phyloP scores from a whole-genome alignment of 345 rosid genomes.

The Gossypium longicalyx region DNA sequence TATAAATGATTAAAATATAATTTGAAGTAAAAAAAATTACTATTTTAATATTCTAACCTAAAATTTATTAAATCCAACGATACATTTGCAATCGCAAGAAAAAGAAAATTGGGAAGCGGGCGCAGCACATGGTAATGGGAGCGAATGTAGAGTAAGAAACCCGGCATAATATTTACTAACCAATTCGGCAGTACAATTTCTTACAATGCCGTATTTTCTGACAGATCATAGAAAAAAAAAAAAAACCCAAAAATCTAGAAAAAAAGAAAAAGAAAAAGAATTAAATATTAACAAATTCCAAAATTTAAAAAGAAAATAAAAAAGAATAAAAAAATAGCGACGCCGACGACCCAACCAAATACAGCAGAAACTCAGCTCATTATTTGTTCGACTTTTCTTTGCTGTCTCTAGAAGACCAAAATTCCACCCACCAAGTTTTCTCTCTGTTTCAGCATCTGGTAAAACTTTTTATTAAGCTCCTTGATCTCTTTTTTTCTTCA shows the following conservation, averaged over 20 bases:
- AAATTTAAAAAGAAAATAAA: not conserved
- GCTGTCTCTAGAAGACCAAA: not conserved
- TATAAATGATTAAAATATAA: no score
- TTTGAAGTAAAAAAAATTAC: fast-evolving
- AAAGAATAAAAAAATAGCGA: constrained; percentile 8
- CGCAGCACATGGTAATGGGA: not conserved
- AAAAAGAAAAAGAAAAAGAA: not conserved
- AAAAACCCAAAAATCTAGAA: not conserved
- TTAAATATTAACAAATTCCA: not conserved
- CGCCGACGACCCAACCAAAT: constrained; percentile 40
- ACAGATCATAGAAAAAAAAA: constrained; percentile 4
- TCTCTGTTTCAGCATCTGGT: constrained; percentile 21
- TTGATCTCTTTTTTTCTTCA: not conserved
- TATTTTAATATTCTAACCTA: no score
- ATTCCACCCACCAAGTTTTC: not conserved
- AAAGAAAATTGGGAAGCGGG: not conserved
- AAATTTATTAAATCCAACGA: no score
- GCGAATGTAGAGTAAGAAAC: not conserved
- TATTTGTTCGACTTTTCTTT: constrained; percentile 22
- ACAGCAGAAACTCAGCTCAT: constrained; percentile 9
- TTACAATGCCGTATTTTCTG: constrained; percentile 21
- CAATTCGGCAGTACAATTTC: constrained; percentile 16
- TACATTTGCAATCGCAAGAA: no score
- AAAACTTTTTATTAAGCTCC: not conserved
- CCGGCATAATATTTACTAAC: not conserved